Conservation (phyloP, 1,139 yeast genomes). For the Hyphopichia burtonii region DNA sequence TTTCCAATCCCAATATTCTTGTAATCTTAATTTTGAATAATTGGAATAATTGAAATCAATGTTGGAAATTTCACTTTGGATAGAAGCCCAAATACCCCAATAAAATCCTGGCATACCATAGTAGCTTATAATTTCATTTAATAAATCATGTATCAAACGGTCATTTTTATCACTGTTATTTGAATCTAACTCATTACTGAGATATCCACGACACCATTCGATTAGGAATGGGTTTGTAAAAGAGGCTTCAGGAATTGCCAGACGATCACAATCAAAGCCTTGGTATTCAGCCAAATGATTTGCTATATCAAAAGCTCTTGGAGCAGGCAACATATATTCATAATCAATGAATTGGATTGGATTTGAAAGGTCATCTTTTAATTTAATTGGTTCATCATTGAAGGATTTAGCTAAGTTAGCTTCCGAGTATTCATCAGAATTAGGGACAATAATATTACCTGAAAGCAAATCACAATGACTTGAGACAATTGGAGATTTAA, state of each 20-base stretch:
- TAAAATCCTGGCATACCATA: conserved; percentile 83
- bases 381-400: not conserved
- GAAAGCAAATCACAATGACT: conserved; percentile 72
- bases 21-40: conserved; percentile 59
- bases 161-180: conserved; percentile 19
- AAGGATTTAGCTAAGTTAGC: not conserved
- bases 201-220: conserved; percentile 54
- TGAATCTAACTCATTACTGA: conserved; percentile 22
- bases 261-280: conserved; percentile 70
- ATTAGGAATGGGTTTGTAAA: conserved; percentile 44
- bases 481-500: conserved; percentile 55
- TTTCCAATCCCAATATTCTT: conserved; percentile 76
- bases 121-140: conserved; percentile 57
- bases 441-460: conserved; percentile 69
- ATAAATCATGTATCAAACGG: conserved; percentile 29
- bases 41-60: conserved; percentile 72
- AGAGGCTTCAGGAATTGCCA: conserved; percentile 57
- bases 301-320: conserved; percentile 82
- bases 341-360: conserved; percentile 73
- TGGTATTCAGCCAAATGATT: conserved; percentile 89
- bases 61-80: conserved; percentile 67
- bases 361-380: conserved; percentile 17
- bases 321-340: conserved; percentile 79
- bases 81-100: conserved; percentile 86
- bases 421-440: conserved; percentile 16